Conservation (phyloP, 805 yeast species). For the Sungouiozyma intestinalis region DNA sequence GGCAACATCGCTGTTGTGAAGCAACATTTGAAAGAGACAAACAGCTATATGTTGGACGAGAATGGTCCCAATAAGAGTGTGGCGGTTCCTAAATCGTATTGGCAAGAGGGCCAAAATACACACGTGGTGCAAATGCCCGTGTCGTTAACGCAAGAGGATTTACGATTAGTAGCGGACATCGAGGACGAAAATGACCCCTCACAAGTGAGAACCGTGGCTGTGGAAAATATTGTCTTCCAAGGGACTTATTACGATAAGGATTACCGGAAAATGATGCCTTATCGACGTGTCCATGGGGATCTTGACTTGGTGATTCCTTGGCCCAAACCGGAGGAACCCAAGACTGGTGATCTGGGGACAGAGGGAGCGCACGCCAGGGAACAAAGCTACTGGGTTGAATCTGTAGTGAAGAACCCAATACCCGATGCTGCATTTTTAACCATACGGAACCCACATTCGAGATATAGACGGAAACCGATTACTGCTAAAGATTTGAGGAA, state of each 20-base stretch:
- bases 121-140: conserved; percentile 65
- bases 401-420: conserved; percentile 54
- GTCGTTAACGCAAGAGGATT: conserved; percentile 45
- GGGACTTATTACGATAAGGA: conserved; percentile 68
- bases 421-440: conserved; percentile 58
- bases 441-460: conserved; percentile 68
- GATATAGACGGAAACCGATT: conserved; percentile 52
- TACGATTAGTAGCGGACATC: conserved; percentile 71
- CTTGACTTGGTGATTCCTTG: conserved; percentile 71
- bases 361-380: conserved; percentile 46
- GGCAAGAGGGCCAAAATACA: conserved; percentile 62
- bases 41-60: conserved; percentile 54
- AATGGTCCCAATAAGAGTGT: conserved; percentile 54
- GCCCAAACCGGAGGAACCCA: conserved; percentile 59
- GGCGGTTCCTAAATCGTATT: conserved; percentile 60
- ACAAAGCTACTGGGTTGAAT: conserved; percentile 64
- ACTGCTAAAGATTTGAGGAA: conserved; percentile 52
- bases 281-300: conserved; percentile 64
- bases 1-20: conserved; percentile 67
- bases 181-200: conserved; percentile 49
- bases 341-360: conserved; percentile 53
- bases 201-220: conserved; percentile 57
- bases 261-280: conserved; percentile 63
- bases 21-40: conserved; percentile 47
- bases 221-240: conserved; percentile 57